Conservation (phyloP, 139 green algal species). For the Tetratostichococcus sp. region DNA sequence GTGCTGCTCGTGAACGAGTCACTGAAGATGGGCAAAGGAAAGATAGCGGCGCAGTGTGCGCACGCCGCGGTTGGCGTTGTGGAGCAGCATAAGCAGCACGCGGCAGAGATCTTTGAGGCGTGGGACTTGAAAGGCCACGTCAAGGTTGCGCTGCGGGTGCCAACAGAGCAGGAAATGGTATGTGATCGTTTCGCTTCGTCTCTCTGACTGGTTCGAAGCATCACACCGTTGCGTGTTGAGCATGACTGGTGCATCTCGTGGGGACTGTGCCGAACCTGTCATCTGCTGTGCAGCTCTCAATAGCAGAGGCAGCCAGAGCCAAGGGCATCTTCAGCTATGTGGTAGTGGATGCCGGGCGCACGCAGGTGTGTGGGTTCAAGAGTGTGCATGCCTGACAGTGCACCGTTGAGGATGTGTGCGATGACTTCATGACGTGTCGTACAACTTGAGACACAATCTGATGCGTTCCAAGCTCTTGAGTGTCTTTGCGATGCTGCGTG, state of each 20-base stretch:
- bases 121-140: slow-evolving; percentile 70
- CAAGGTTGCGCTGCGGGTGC: slow-evolving; percentile 75
- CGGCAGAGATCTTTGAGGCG: slow-evolving; percentile 37
- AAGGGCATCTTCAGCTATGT: slow-evolving; percentile 47
- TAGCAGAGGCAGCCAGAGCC: slow-evolving; percentile 30
- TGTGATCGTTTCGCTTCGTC: background rate
- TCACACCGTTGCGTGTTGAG: background rate
- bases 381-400: no score
- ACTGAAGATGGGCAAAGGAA: slow-evolving; percentile 4
- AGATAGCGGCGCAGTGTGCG: slow-evolving; percentile 67
- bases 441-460: no score
- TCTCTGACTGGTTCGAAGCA: background rate
- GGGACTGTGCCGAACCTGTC: background rate
- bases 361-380: slow-evolving; percentile 29
- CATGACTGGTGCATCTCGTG: no score
- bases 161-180: slow-evolving; percentile 42
- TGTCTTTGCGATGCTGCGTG: no score
- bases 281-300: slow-evolving; percentile 28
- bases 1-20: background rate
- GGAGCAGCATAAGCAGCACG: slow-evolving; percentile 29
- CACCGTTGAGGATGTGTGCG: no score
- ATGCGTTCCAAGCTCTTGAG: no score
- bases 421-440: no score
- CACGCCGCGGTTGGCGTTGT: slow-evolving; percentile 76
- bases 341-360: slow-evolving; percentile 71